phyloP scores from a whole-genome alignment of 345 rosid species.

The Arabidopsis arenosa region DNA sequence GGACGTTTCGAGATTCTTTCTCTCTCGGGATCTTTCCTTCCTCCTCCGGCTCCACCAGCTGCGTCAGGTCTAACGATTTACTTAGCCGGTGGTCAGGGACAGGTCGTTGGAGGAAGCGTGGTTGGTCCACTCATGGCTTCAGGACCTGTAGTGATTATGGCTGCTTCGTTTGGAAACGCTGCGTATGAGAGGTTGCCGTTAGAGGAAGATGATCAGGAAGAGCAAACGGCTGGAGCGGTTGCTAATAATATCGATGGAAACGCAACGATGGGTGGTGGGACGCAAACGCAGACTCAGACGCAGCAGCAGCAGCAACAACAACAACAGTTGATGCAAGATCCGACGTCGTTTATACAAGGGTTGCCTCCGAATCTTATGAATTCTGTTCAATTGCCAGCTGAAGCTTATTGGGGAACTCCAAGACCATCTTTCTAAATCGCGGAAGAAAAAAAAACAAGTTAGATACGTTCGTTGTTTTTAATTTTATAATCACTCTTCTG shows the following conservation, averaged over 20 bases:
- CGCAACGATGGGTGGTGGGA: slow-evolving; percentile 39
- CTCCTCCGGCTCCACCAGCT: slow-evolving; percentile 95
- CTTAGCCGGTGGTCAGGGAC: slow-evolving; percentile 97
- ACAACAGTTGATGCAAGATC: slow-evolving; percentile 75
- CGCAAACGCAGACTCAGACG: slow-evolving; percentile 47
- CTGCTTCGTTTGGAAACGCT: slow-evolving; percentile 98
- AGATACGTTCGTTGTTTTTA: slow-evolving; percentile 25
- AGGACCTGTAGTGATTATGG: slow-evolving; percentile 93
- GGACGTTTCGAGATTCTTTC: slow-evolving; percentile 95
- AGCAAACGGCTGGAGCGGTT: slow-evolving; percentile 41
- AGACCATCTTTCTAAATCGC: slow-evolving; percentile 59
- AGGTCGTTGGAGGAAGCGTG: slow-evolving; percentile 90
- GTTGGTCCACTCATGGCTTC: slow-evolving; percentile 81
- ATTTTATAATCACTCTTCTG: slow-evolving; percentile 23
- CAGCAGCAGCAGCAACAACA: slow-evolving; percentile 39
- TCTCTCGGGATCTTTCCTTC: slow-evolving; percentile 84
- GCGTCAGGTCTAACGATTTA: slow-evolving; percentile 86
- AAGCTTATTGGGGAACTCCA: slow-evolving; percentile 76
- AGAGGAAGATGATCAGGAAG: slow-evolving; percentile 70
- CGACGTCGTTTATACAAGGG: slow-evolving; percentile 70
- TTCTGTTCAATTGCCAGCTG: slow-evolving; percentile 66
- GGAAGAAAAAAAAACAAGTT: slow-evolving; percentile 2
- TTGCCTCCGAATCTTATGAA: slow-evolving; percentile 77
- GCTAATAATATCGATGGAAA: slow-evolving; percentile 44
- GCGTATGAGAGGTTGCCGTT: slow-evolving; percentile 87